Percentiles rank a stretch among this genome's conserved stretches.
Conservation (phyloP, 306 rosid genomes). For the Cucurbita pepo region DNA sequence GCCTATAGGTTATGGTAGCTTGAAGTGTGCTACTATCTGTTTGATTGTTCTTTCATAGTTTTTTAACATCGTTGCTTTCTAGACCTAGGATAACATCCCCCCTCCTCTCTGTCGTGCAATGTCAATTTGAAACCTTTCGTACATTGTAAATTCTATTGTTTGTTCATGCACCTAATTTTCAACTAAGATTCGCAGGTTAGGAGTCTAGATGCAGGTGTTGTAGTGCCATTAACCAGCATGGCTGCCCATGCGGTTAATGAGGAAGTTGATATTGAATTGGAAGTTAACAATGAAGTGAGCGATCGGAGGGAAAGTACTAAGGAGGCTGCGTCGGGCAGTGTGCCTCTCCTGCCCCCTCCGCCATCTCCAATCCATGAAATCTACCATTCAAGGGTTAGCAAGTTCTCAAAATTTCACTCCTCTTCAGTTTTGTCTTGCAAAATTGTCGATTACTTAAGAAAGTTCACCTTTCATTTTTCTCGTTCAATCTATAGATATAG, state of each 20-base stretch:
- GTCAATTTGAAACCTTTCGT: neutral
- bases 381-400: constrained; percentile 44
- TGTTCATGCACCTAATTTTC: neutral
- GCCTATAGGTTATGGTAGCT: neutral
- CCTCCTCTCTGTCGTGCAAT: neutral
- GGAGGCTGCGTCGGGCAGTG: constrained; percentile 13
- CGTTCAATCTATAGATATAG: neutral
- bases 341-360: constrained; percentile 41
- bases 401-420: neutral
- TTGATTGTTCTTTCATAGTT: neutral
- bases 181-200: constrained; percentile 30
- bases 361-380: constrained; percentile 27
- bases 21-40: neutral
- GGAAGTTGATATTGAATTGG: constrained; percentile 59
- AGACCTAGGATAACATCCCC: neutral
- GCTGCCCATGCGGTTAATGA: constrained; percentile 70
- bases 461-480: neutral
- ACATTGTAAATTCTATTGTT: neutral
- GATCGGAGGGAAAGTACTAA: constrained; percentile 25
- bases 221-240: constrained; percentile 59
- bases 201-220: constrained; percentile 29
- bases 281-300: constrained; percentile 16
- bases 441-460: neutral
- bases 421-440: neutral
- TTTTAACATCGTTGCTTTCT: neutral